Base-by-base conservation (phyloP, 176 grass and related monocot species). In the Coix lacrymajobi region DNA sequence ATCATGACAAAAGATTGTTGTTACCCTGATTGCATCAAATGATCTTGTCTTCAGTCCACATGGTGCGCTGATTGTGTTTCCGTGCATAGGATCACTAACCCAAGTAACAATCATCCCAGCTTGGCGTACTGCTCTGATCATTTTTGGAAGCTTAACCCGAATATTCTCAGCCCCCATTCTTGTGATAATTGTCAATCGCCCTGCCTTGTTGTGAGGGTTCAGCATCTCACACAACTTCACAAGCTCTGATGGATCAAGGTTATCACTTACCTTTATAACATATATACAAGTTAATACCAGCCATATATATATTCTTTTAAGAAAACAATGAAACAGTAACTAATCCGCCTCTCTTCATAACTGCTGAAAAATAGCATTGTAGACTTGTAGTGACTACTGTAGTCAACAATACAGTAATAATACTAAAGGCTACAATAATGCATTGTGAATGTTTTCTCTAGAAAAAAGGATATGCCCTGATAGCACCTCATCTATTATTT, bases 31-130 rank as follows among this genome's bases (percentile, higher is more conserved):
- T 2, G 86, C 36, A 17, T 91, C 54, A 10, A 94, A 94, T 54
- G 86, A 75, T 66, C 83, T 83, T 46, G 85, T 91, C 86, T 88
- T 90, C 7, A 94, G 48, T 24, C 92, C 86, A 10, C 88, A 89
- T 1, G 85, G 92, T 11, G 92, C 83, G 10, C 69, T 91, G 69
- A 89, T 88, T 37, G 86, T 91, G 69, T 94, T 94, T 7, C 92
- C 89, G 19, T 94, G 92, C 86, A 94, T 88, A 1, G 89, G 92
- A 62, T 94, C 86, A 32, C 75, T 81, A 52, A 91, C 86, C 92
- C 92, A 91, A 5, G 88, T 88, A 34, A 91, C 88, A 34, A 85
- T 80, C 22, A 82, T 24, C n/a, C 92, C 88, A 8, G 92, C 83
- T 65, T 77, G 79, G 28, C 83, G 83, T 20, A 88, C 83, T 41